Percentiles rank a stretch among this genome's conserved stretches.
Conservation (phyloP, 2,329 filamentous ascomycete species). For the Paracoccidioides lutzii region DNA sequence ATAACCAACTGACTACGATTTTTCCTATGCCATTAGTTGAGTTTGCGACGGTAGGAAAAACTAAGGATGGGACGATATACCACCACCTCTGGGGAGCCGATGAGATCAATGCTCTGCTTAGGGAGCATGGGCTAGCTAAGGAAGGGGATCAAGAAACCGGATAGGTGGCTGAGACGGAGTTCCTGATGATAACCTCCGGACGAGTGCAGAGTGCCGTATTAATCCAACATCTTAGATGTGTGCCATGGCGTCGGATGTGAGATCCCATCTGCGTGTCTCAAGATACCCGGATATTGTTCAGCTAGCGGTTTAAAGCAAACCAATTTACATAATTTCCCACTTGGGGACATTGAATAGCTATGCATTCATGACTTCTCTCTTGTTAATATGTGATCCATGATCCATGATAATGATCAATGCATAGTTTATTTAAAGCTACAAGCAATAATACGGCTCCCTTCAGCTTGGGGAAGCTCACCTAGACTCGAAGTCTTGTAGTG, state of each 20-base stretch:
- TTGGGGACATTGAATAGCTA: not conserved
- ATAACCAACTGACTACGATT: not conserved
- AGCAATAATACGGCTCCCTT: too few relatives aligned
- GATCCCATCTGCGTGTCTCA: not conserved
- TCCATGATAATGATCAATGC: too few relatives aligned
- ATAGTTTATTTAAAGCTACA: too few relatives aligned
- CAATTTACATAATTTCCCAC: not conserved
- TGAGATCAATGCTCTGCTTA: slow-evolving; percentile 85
- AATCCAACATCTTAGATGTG: not conserved
- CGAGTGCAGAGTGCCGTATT: too few relatives aligned
- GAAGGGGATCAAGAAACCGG: slow-evolving; percentile 53
- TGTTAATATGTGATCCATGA: too few relatives aligned
- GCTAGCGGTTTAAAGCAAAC: not conserved
- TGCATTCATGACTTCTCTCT: too few relatives aligned
- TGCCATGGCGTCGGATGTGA: not conserved
- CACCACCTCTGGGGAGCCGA: slow-evolving; percentile 95
- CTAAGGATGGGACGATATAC: slow-evolving; percentile 90
- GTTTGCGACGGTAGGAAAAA: slow-evolving; percentile 95
- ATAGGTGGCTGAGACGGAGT: slow-evolving; percentile 15
- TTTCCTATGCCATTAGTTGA: slow-evolving; percentile 51
- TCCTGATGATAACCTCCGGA: not conserved
- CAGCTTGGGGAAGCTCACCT: too few relatives aligned
- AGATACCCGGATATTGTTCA: not conserved
- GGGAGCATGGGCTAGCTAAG: slow-evolving; percentile 92
- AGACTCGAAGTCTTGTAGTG: too few relatives aligned